Evolutionary conservation across 768 basidiomycete genomes (phyloP).

Genomic region (Mycena rebaudengoi): DNA sequence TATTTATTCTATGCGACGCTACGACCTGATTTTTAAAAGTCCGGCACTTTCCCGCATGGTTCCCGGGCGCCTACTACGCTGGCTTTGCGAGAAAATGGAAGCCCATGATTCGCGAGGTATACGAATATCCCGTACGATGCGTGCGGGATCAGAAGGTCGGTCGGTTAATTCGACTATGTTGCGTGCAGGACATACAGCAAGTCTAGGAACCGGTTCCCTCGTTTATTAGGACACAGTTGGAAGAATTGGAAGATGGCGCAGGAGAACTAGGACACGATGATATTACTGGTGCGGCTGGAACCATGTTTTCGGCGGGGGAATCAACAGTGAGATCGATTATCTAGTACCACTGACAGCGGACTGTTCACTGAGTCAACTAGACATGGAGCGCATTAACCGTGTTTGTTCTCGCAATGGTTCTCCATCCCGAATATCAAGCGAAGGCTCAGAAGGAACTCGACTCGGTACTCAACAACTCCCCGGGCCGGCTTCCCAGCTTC

Average conservation of each 20-base stretch:
- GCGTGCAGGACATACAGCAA: slow-evolving; percentile 10
- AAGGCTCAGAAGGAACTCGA: slow-evolving; percentile 38
- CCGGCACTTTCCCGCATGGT: slow-evolving; percentile 8
- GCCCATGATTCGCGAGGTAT: background rate
- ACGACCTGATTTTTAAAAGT: background rate
- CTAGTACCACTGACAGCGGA: no score
- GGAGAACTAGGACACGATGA: no score
- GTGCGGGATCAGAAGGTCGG: slow-evolving; percentile 26
- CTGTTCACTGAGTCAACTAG: no score
- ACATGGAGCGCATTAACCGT: background rate
- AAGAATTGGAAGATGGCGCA: slow-evolving; percentile 16
- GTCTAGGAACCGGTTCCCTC: slow-evolving; percentile 34
- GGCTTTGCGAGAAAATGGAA: background rate
- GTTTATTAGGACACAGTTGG: slow-evolving; percentile 30
- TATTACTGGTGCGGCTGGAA: no score
- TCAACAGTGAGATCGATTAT: background rate
- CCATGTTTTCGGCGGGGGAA: background rate
- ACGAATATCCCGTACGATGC: background rate
- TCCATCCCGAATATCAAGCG: slow-evolving; percentile 31
- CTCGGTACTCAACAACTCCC: slow-evolving; percentile 29
- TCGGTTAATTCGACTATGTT: slow-evolving; percentile 22
- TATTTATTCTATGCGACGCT: no score
- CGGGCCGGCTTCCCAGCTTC: slow-evolving; percentile 24
- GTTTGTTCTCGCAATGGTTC: slow-evolving; percentile 37
- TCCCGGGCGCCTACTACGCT: slow-evolving; percentile 1